Base-by-base conservation (phyloP, 352 stramenopile species). In the Elongisporangium undulatum region DNA sequence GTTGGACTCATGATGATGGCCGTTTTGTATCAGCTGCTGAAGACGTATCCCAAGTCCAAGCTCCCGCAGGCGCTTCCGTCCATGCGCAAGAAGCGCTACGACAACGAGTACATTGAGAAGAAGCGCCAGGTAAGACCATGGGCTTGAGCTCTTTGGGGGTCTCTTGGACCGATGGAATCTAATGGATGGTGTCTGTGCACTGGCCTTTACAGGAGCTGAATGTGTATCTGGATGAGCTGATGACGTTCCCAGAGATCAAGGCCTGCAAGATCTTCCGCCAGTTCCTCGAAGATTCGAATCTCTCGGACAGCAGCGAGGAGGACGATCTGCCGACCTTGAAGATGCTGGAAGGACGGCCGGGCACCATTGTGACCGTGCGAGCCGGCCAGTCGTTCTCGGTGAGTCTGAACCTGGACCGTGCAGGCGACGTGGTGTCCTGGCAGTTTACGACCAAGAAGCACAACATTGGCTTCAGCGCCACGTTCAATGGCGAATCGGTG, bases 361-460 rank as follows among this genome's bases (percentile, higher is more conserved):
- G 81, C 3, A 90, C 81, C 15, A 80, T 89, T 53, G 76, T 90
- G 23, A 85, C 72, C 1, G 78, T 90, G 38, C 64, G 78, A 55
- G 73, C 78, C 12, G 82, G 82, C 0, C 82, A 92, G 56, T 90
- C 82, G 1, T 92, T 90, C 56, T 84, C 79, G 0, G 72, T 92
- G 26, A 86, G 64, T 20, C 53, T 90, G 22, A 68, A 71, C 17
- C 61, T 92, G 2, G 52, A 58, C 21, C 61, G 54, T n/a, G 58
- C 63, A 7, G 76, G 77, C 49, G 80, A 89, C 59, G 56, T 79
- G 17, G 78, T 74, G 7, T 83, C 76, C 3, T 92, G 75, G 76
- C 82, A 90, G 56, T 92, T 92, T 51, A 82, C 74, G 10, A 90
- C 78, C 12, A 89, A 88, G 63, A 92, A 90, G 54, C 81, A 90